phyloP scores from a whole-genome alignment of 257 asterid genomes.

The Solanum lignicaule region DNA sequence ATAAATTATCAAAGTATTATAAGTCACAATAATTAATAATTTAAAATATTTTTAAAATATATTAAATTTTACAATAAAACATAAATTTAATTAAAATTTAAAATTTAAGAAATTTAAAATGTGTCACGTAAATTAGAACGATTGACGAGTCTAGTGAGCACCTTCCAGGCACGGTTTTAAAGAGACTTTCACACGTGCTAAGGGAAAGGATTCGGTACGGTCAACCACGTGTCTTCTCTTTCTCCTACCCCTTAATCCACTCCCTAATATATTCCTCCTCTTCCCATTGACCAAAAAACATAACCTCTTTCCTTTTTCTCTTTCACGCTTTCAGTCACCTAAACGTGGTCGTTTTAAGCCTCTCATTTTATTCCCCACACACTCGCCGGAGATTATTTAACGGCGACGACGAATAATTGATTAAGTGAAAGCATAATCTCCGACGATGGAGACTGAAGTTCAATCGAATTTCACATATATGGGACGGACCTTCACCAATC shows the following conservation, averaged over 20 bases:
- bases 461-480: slow-evolving; percentile 43
- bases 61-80: too few relatives aligned
- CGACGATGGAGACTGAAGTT: slow-evolving; percentile 53
- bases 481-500: slow-evolving; percentile 52
- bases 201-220: slow-evolving; percentile 40
- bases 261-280: slow-evolving; percentile 21
- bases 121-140: too few relatives aligned
- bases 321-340: neutral
- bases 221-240: slow-evolving; percentile 51
- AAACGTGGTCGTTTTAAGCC: slow-evolving; percentile 32
- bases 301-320: neutral
- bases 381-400: neutral
- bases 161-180: slow-evolving; percentile 52
- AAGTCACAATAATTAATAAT: too few relatives aligned
- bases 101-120: too few relatives aligned
- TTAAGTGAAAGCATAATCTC: neutral
- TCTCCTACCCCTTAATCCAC: slow-evolving; percentile 9
- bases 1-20: too few relatives aligned
- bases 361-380: neutral
- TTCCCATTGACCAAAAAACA: neutral
- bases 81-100: too few relatives aligned
- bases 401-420: neutral
- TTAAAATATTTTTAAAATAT: too few relatives aligned
- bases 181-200: slow-evolving; percentile 60
- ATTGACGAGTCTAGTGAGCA: neutral